Evolutionary conservation across 805 yeast species (phyloP).

Genomic region (Ogataea allantospora): DNA sequence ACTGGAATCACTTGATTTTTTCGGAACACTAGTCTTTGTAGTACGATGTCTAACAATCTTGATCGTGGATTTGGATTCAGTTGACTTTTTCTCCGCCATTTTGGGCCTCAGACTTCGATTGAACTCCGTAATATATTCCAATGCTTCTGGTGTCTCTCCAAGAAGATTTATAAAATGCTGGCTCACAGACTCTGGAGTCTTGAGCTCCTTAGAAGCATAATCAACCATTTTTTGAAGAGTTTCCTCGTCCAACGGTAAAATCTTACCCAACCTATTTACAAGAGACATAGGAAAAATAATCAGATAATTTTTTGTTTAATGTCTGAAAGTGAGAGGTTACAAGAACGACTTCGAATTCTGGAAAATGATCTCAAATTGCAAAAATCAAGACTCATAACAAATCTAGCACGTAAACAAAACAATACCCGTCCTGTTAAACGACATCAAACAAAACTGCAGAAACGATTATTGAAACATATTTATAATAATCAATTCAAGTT

Average conservation of each 20-base stretch:
- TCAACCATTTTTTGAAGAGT: constrained; percentile 53
- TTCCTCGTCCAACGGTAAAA: constrained; percentile 60
- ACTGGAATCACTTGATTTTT: not conserved
- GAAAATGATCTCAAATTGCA: constrained; percentile 22
- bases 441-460: constrained; percentile 30
- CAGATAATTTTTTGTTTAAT: constrained; percentile 5
- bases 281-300: constrained; percentile 3
- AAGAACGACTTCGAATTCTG: constrained; percentile 20
- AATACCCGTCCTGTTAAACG: constrained; percentile 29
- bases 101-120: constrained; percentile 35
- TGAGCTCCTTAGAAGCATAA: constrained; percentile 45
- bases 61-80: constrained; percentile 1
- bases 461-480: constrained; percentile 19
- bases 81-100: constrained; percentile 2
- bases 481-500: constrained; percentile 36
- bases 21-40: not conserved
- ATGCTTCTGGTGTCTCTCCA: constrained; percentile 56
- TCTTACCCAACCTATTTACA: constrained; percentile 23
- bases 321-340: constrained; percentile 22
- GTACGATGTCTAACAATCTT: constrained; percentile 5
- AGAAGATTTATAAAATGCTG: constrained; percentile 53
- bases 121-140: constrained; percentile 46
- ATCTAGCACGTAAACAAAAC: constrained; percentile 18
- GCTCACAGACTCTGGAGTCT: constrained; percentile 46
- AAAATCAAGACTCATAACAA: constrained; percentile 13